Conservation (phyloP, 345 rosid species). For the Citrus australasica region DNA sequence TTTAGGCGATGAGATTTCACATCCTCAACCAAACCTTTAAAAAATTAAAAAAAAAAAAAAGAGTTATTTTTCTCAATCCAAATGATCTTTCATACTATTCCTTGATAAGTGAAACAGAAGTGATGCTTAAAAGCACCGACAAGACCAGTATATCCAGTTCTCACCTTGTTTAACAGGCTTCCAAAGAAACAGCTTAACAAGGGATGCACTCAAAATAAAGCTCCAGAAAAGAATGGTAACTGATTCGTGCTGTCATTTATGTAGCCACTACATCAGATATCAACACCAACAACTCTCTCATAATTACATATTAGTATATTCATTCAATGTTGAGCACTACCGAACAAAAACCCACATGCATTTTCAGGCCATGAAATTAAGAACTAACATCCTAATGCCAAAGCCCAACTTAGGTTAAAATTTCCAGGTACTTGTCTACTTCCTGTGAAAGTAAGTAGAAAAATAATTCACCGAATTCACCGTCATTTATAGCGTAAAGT, state of each 20-base stretch:
- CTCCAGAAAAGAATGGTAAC: constrained; percentile 37
- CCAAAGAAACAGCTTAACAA: constrained; percentile 37
- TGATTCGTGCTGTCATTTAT: constrained; percentile 46
- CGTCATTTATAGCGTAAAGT: not conserved
- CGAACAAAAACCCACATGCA: not conserved
- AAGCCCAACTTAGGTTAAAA: not conserved
- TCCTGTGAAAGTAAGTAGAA: not conserved
- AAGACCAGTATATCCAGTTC: constrained; percentile 5
- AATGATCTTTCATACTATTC: not conserved
- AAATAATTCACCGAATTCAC: not conserved
- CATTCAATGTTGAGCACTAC: not conserved
- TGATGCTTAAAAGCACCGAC: not conserved
- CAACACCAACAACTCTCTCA: not conserved
- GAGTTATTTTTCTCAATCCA: not conserved
- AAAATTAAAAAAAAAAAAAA: no score
- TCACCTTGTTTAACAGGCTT: constrained; percentile 63
- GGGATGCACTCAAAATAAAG: constrained; percentile 43
- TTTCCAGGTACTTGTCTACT: not conserved
- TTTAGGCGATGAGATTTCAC: no score
- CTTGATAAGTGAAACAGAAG: not conserved
- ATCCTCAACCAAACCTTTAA: no score
- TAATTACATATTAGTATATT: not conserved
- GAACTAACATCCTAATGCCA: not conserved
- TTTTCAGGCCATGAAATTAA: not conserved
- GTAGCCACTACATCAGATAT: constrained; percentile 17